phyloP scores from a whole-genome alignment of 257 asterid species.

The Gardenia jasminoides region DNA sequence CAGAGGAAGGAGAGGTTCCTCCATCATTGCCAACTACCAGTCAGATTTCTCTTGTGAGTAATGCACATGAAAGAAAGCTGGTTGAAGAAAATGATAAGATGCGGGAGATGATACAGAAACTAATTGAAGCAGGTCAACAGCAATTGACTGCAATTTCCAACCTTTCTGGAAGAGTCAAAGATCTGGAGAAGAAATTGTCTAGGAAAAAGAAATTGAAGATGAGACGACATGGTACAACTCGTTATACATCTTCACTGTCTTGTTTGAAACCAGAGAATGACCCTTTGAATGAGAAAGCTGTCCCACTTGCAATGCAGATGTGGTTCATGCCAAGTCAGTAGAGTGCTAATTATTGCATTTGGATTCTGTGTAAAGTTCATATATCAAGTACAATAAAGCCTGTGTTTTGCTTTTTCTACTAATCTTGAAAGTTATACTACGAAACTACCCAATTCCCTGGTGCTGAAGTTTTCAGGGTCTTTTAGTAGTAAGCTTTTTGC shows the following conservation, averaged over 20 bases:
- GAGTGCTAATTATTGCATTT: neutral
- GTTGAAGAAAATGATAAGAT: conserved; percentile 59
- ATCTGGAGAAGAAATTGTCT: conserved; percentile 55
- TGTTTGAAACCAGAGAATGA: conserved; percentile 16
- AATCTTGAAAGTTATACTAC: no score
- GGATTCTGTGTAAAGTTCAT: neutral
- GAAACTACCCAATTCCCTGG: no score
- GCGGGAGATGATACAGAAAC: conserved; percentile 58
- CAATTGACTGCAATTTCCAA: conserved; percentile 49
- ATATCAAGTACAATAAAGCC: conserved; percentile 6
- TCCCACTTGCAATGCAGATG: conserved; percentile 22
- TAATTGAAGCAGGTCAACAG: conserved; percentile 54
- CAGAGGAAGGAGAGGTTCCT: conserved; percentile 3
- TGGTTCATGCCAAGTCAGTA: neutral
- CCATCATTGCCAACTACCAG: conserved; percentile 15
- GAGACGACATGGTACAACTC: conserved; percentile 17
- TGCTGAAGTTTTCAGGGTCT: no score
- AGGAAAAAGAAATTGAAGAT: conserved; percentile 52
- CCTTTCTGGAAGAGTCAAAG: conserved; percentile 56
- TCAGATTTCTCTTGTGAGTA: conserved; percentile 13
- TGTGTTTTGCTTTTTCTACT: neutral
- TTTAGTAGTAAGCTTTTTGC: no score
- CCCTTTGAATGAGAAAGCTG: conserved; percentile 5
- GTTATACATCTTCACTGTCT: conserved; percentile 10
- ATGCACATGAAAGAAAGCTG: conserved; percentile 32